Percentiles rank a stretch among this genome's conserved stretches.
phyloP scores from a whole-genome alignment of 176 grass and related monocot species.

The Rhynchospora breviuscula region DNA sequence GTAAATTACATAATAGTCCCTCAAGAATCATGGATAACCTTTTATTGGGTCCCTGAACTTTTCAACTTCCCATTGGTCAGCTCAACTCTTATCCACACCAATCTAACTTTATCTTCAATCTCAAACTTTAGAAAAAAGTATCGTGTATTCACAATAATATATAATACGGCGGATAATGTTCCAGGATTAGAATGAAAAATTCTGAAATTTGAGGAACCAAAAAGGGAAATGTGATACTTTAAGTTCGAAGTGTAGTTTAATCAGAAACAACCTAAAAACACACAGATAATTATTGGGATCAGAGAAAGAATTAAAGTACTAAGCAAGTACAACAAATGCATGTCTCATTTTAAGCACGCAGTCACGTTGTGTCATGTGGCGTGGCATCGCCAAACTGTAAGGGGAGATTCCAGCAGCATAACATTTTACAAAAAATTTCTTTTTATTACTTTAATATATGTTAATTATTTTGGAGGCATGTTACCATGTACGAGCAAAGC shows the following conservation, averaged over 20 bases:
- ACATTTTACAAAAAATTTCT: neutral
- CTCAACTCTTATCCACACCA: neutral
- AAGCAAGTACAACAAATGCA: constrained; percentile 17
- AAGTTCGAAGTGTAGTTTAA: neutral
- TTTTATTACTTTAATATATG: neutral
- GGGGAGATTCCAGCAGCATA: constrained; percentile 9
- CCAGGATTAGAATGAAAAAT: neutral
- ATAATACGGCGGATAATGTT: neutral
- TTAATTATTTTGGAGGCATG: constrained; percentile 20
- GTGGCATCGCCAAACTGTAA: constrained; percentile 22
- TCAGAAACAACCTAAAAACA: neutral
- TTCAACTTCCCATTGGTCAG: neutral
- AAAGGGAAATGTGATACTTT: neutral
- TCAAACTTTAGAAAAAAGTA: neutral
- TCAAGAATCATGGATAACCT: neutral
- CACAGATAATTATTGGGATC: neutral
- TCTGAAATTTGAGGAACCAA: neutral
- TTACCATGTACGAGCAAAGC: constrained; percentile 12
- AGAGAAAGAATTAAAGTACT: constrained; percentile 16
- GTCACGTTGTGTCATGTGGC: constrained; percentile 26
- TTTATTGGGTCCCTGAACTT: constrained; percentile 1
- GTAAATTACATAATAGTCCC: constrained; percentile 6
- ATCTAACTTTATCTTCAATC: neutral
- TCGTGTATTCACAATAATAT: neutral
- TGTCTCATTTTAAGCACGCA: constrained; percentile 3